These are phyloP conservation scores for Trichocomaceae sp. DNA, from an alignment of 2,329 filamentous ascomycete genomes.

Conservation along the genomic window DNA sequence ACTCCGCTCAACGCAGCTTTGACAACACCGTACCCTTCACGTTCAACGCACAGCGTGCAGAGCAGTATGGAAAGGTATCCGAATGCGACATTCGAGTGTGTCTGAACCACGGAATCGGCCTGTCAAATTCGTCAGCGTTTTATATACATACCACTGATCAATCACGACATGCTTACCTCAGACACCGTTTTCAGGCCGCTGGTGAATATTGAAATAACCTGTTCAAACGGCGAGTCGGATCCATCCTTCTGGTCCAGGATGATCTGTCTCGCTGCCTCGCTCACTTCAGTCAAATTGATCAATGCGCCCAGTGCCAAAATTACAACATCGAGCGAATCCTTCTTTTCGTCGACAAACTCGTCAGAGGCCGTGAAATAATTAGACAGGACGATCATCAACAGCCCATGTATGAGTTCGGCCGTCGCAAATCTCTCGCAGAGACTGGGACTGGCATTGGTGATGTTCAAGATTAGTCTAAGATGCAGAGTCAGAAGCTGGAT, in stretches of 20 bases:
- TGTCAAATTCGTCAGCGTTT: slow-evolving; percentile 18
- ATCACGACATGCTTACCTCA: slow-evolving; percentile 51
- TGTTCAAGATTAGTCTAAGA: slow-evolving; percentile 70
- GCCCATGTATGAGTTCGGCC: slow-evolving; percentile 28
- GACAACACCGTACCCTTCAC: slow-evolving; percentile 39
- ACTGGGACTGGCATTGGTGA: slow-evolving; percentile 70
- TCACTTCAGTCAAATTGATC: slow-evolving; percentile 83
- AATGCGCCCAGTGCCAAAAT: slow-evolving; percentile 73
- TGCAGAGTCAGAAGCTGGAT: slow-evolving; percentile 34
- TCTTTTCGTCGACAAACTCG: slow-evolving; percentile 35
- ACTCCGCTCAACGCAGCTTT: slow-evolving; percentile 39
- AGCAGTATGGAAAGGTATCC: slow-evolving; percentile 81
- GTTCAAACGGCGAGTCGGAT: slow-evolving; percentile 46
- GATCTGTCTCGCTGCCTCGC: slow-evolving; percentile 52
- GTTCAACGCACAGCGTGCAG: slow-evolving; percentile 66
- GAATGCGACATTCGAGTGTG: slow-evolving; percentile 72
- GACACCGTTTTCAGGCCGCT: slow-evolving; percentile 58
- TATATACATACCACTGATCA: background rate
- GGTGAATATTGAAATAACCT: slow-evolving; percentile 60
- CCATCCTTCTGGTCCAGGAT: slow-evolving; percentile 36
- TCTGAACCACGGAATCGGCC: slow-evolving; percentile 57
- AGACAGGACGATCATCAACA: slow-evolving; percentile 32
- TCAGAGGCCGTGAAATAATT: slow-evolving; percentile 26
- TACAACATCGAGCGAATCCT: slow-evolving; percentile 60
- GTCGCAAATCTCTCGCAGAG: slow-evolving; percentile 63